Conservation (phyloP, 257 asterid species). For the Ophiorrhiza pumila region DNA sequence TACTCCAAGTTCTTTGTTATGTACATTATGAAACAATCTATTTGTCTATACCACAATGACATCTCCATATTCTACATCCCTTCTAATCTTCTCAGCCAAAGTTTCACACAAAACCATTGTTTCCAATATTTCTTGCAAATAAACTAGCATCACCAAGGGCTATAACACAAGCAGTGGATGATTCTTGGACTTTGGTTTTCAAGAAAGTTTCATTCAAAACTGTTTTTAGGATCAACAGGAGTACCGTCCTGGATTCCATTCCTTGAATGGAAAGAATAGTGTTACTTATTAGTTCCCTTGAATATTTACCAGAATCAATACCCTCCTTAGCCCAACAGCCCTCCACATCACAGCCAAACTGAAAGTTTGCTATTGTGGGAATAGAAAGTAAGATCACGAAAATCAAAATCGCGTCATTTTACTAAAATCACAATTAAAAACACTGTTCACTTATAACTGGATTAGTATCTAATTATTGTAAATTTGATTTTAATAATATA, state of each 20-base stretch:
- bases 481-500: too few relatives aligned
- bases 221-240: neutral
- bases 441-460: too few relatives aligned
- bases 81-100: constrained; percentile 25
- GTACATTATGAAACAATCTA: constrained; percentile 40
- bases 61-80: constrained; percentile 26
- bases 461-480: too few relatives aligned
- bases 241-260: too few relatives aligned
- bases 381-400: constrained; percentile 25
- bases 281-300: constrained; percentile 21
- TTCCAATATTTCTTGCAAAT: constrained; percentile 30
- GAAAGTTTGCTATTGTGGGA: constrained; percentile 10
- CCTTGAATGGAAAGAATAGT: neutral
- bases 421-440: too few relatives aligned
- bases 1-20: constrained; percentile 18
- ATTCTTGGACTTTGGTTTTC: constrained; percentile 16
- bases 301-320: constrained; percentile 29
- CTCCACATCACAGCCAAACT: constrained; percentile 35
- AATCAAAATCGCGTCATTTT: too few relatives aligned
- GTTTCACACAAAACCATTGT: constrained; percentile 21
- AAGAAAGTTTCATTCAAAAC: constrained; percentile 17
- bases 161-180: constrained; percentile 28
- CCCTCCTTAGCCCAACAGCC: constrained; percentile 26
- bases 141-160: constrained; percentile 9
- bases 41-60: constrained; percentile 32